Conservation (phyloP, 106 monocot species). For the Dioscorea alata region DNA sequence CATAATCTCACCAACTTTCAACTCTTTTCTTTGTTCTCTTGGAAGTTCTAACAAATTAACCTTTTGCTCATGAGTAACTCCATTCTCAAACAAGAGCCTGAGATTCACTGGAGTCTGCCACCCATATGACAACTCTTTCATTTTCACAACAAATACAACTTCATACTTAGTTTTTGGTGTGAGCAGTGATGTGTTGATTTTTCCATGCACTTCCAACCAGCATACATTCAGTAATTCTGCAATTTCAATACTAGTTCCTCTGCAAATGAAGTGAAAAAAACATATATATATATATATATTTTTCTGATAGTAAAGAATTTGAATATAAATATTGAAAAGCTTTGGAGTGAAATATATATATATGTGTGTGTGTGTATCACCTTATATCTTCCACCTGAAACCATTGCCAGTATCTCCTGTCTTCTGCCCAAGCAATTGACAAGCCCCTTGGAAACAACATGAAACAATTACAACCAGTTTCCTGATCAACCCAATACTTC, state of each 20-base stretch:
- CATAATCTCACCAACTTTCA: constrained; percentile 27
- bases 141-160: constrained; percentile 37
- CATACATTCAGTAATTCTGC: constrained; percentile 36
- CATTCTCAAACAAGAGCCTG: constrained; percentile 16
- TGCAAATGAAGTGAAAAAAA: not conserved
- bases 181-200: constrained; percentile 22
- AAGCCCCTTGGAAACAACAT: constrained; percentile 34
- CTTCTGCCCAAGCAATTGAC: constrained; percentile 51
- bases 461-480: constrained; percentile 45
- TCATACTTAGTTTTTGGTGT: constrained; percentile 48
- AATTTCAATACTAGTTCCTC: constrained; percentile 28
- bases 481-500: constrained; percentile 54
- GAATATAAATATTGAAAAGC: not conserved
- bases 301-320: too few species aligned
- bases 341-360: not conserved
- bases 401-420: constrained; percentile 51
- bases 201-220: constrained; percentile 66
- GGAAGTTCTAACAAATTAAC: constrained; percentile 32
- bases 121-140: constrained; percentile 26
- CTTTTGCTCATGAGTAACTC: constrained; percentile 2
- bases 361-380: too few species aligned
- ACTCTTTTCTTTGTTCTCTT: constrained; percentile 25
- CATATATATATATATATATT: not conserved
- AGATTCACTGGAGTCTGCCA: constrained; percentile 48
- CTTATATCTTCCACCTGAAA: constrained; percentile 19